Evolutionary conservation across 352 stramenopile species (phyloP), one percentile per base, ranked within the genome.

Genomic region (Phytopythium helicoides): DNA sequence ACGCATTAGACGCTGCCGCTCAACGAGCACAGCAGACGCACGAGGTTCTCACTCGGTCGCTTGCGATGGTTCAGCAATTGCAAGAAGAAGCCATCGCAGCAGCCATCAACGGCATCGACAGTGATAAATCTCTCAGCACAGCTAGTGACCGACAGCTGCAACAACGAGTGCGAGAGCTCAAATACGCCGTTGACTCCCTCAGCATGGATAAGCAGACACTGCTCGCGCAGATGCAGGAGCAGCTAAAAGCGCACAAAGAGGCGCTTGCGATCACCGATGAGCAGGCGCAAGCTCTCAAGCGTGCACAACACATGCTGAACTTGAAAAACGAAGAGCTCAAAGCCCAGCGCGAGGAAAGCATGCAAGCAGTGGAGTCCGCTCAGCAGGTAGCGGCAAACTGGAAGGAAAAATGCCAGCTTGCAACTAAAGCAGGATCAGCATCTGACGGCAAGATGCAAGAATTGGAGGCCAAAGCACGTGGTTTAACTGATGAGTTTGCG

Each of bases 171-270:
- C 64, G 59, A 2, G 72, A 87, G 34, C 55, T 90, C 21, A 75
- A 64, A 35, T 72, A 58, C 16, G 78, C 70, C 10, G 67, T 87
- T 6, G 71, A 86, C 0, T 68, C 70, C 9, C 56, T 88, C 16
- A 71, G 81, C 54, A 85, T 74, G 37, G 80, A 90, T 56, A 88
- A 88, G 25, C 54, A 58, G 2, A 66, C 77, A 51, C 58, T 87
- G n/a, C 52, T 79, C 11, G 53, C 33, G n/a, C 80, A 90, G 41
- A 45, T 88, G 12, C 64, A 86, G 26, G 80, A 87, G 31, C 74
- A 82, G n/a, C 39, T 81, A 19, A 65, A 64, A 12, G 46, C 65
- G 25, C 68, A 87, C 47, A 71, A 72, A 36, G 68, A 86, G 28
- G 65, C 77, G 49, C 47, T 74, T 1, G 52, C 66, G 28, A 50